These are phyloP conservation scores for Russula olivacea DNA, from an alignment of 768 basidiomycete species.

Conservation along the genomic window DNA sequence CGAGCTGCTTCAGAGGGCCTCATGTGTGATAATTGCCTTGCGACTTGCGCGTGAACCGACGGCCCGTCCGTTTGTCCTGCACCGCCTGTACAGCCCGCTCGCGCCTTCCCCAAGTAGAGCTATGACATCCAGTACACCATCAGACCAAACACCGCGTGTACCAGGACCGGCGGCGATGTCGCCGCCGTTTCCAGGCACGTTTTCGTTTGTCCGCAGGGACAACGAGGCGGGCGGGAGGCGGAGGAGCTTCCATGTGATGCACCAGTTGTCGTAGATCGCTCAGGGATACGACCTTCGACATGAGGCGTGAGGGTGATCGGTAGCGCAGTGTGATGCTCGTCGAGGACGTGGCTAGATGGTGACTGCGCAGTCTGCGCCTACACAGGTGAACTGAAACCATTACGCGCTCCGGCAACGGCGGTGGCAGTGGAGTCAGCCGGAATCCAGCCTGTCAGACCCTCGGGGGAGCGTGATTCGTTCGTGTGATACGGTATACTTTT, in stretches of 20 bases:
- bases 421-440: neutral
- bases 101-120: constrained; percentile 80
- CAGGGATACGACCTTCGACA: constrained; percentile 18
- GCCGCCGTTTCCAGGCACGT: neutral
- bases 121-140: constrained; percentile 63
- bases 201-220: neutral
- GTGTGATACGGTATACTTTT: neutral
- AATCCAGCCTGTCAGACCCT: neutral
- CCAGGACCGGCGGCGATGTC: neutral
- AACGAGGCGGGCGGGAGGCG: constrained; percentile 4
- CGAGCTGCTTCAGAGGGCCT: constrained; percentile 83
- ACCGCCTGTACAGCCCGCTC: constrained; percentile 91
- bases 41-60: constrained; percentile 79
- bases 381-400: neutral
- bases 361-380: neutral
- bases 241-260: constrained; percentile 11
- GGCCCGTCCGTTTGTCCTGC: constrained; percentile 63
- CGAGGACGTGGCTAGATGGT: neutral
- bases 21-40: constrained; percentile 84
- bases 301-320: constrained; percentile 20
- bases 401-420: too few species aligned
- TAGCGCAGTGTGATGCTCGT: constrained; percentile 6
- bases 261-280: constrained; percentile 18
- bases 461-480: neutral
- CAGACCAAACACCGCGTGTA: constrained; percentile 39